Evolutionary conservation across 805 yeast species (phyloP), one percentile per base, ranked within the genome.

Genomic region (Kazachstania kunashirensis): DNA sequence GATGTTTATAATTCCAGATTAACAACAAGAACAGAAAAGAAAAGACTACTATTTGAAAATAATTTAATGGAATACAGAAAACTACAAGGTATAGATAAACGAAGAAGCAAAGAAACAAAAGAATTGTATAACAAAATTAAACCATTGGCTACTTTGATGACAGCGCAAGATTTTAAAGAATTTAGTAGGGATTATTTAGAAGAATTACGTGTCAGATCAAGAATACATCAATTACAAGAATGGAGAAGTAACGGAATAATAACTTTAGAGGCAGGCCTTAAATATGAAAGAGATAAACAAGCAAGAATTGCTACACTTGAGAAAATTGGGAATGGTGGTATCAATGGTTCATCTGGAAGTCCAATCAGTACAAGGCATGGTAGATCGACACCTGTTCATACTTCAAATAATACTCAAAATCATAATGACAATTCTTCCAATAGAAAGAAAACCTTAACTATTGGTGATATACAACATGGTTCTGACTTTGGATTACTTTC

Each of bases 161-260:
- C 86, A 1, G 77, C 84, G 4, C 68, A 71, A 23, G 98, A 92
- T 63, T 92, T 80, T 58, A 79, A 76, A 30, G 73, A 68, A 4
- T 85, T 92, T 51, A 63, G 79, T 4, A 75, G 71, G 23, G 94
- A 83, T 53, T 70, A 86, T 43, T 49, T 85, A 30, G 75, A 75
- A 10, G 98, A 92, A 60, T 69, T 84, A 35, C 77, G 76, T 47
- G 77, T 84, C 46, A 70, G 96, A 39, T 71, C 78, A 25, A 73
- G 94, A 44, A 86, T 92, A 33, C 82, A 80, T 36, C 96, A 86
- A 59, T 64, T 94, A 21, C 98, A 92, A 59, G 89, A 81, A 53
- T 94, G 95, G 85, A 73, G 99, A 44, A 71, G 78, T 33, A 80
- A 84, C 56, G 99, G 99, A 5, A 73, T 92, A 34, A 81, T 86